Percentiles rank a stretch among this genome's conserved stretches.
Evolutionary conservation across 1,284 basidiomycete genomes (phyloP).

Genomic region (Cryptococcus jaspeensis): DNA sequence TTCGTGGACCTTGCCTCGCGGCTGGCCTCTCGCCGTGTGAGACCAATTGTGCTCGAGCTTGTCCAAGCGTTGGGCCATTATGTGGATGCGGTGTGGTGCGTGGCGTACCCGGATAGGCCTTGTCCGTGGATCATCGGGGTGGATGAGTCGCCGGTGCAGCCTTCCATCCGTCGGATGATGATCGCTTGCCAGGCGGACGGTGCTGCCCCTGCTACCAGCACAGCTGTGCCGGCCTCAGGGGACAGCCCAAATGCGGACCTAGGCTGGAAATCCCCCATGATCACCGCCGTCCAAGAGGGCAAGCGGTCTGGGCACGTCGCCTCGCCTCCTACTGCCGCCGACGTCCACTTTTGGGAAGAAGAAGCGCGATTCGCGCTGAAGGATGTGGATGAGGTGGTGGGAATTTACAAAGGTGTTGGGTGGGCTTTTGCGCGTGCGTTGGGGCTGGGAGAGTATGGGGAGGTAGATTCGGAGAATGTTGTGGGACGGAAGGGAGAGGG

Average conservation of each 20-base stretch:
- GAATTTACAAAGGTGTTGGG: slow-evolving; percentile 39
- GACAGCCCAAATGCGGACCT: neutral
- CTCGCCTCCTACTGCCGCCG: slow-evolving; percentile 18
- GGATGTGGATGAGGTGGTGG: slow-evolving; percentile 46
- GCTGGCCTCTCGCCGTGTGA: slow-evolving; percentile 36
- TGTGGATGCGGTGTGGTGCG: slow-evolving; percentile 42
- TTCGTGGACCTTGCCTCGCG: slow-evolving; percentile 35
- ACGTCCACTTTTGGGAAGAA: slow-evolving; percentile 38
- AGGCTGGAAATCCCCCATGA: slow-evolving; percentile 35
- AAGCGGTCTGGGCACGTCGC: slow-evolving; percentile 28
- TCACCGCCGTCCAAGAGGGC: slow-evolving; percentile 42
- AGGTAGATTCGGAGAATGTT: slow-evolving; percentile 31
- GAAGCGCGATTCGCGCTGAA: slow-evolving; percentile 37
- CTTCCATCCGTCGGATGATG: slow-evolving; percentile 9
- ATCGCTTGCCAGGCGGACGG: neutral
- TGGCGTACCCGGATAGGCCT: slow-evolving; percentile 20
- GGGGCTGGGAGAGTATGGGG: slow-evolving; percentile 34
- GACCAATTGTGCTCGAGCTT: slow-evolving; percentile 45
- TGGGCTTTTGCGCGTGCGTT: slow-evolving; percentile 39
- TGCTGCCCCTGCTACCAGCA: too few relatives aligned
- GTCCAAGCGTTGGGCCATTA: slow-evolving; percentile 44
- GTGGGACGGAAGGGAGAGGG: slow-evolving; percentile 24
- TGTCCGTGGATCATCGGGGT: slow-evolving; percentile 27
- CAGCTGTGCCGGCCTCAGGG: neutral
- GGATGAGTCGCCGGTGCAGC: slow-evolving; percentile 6